Conservation (phyloP, 768 basidiomycete species). For the Dacryopinax primogenitus region DNA sequence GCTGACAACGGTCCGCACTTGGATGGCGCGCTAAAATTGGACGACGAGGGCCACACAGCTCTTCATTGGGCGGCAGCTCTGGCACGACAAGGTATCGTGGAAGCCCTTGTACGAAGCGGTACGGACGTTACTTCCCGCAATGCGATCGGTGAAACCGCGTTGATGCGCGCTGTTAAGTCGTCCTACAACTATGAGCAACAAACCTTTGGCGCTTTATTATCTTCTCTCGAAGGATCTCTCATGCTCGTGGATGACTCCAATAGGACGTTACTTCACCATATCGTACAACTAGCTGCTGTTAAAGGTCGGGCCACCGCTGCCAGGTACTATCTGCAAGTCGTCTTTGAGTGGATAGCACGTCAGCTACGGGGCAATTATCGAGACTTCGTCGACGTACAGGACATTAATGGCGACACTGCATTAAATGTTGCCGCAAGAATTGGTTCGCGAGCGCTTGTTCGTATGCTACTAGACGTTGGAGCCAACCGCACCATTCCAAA, state of each 20-base stretch:
- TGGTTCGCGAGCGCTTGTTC: slow-evolving; percentile 76
- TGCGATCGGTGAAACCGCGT: slow-evolving; percentile 83
- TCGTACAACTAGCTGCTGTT: slow-evolving; percentile 79
- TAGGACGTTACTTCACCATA: slow-evolving; percentile 82
- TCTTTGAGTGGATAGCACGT: slow-evolving; percentile 75
- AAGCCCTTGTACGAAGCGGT: slow-evolving; percentile 57
- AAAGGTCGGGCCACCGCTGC: slow-evolving; percentile 75
- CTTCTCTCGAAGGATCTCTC: slow-evolving; percentile 55
- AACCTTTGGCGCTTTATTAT: slow-evolving; percentile 54
- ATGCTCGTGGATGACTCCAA: slow-evolving; percentile 78
- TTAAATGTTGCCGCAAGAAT: slow-evolving; percentile 90
- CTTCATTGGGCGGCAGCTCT: slow-evolving; percentile 87
- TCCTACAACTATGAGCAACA: slow-evolving; percentile 74
- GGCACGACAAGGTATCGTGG: slow-evolving; percentile 52
- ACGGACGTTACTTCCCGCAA: slow-evolving; percentile 89
- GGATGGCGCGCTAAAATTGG: slow-evolving; percentile 79
- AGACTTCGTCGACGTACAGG: slow-evolving; percentile 77
- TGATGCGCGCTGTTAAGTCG: slow-evolving; percentile 82
- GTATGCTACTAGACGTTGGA: slow-evolving; percentile 78
- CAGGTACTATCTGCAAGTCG: slow-evolving; percentile 80
- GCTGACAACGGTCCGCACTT: slow-evolving; percentile 10
- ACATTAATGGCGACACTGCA: slow-evolving; percentile 91
- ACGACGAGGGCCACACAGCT: slow-evolving; percentile 89
- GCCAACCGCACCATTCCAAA: slow-evolving; percentile 82
- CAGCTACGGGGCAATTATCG: slow-evolving; percentile 63